A percentile compares a stretch with the other conserved stretches of the same genome.
Evolutionary conservation across 2,329 filamentous ascomycete genomes (phyloP).

Genomic region (Epichloe elymi): DNA sequence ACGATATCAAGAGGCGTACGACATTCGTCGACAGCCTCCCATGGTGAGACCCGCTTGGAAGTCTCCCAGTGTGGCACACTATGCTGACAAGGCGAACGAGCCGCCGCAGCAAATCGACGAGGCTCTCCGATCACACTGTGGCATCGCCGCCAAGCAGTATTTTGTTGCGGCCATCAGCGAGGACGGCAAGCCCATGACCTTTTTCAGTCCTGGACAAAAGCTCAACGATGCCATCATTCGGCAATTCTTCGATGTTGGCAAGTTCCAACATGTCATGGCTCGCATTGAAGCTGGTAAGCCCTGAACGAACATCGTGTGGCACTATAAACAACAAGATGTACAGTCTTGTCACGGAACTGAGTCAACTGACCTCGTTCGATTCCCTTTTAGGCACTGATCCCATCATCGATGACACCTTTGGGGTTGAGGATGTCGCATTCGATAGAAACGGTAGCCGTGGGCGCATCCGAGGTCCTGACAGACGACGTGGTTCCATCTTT

Average conservation of each 20-base stretch:
- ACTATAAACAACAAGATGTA: not conserved
- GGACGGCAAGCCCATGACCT: conserved; percentile 32
- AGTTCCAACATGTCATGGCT: conserved; percentile 27
- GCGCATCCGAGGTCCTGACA: conserved; percentile 16
- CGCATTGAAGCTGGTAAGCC: conserved; percentile 26
- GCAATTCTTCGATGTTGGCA: conserved; percentile 33
- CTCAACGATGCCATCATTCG: conserved; percentile 25
- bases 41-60: conserved; percentile 19
- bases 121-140: conserved; percentile 37
- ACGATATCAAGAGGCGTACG: conserved; percentile 23
- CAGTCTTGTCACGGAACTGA: not conserved
- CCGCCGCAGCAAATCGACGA: conserved; percentile 32
- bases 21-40: conserved; percentile 22
- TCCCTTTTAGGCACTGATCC: conserved; percentile 17
- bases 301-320: not conserved
- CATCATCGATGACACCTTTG: conserved; percentile 20
- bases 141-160: conserved; percentile 36
- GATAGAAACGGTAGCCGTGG: conserved; percentile 14
- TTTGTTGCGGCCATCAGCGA: conserved; percentile 39
- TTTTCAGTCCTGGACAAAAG: conserved; percentile 28
- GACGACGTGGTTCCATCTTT: conserved; percentile 19
- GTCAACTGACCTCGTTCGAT: too few relatives aligned
- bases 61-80: not conserved
- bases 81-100: conserved; percentile 4
- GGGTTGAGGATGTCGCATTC: conserved; percentile 13